phyloP scores from a whole-genome alignment of 345 rosid genomes.

The Euclidium syriacum region DNA sequence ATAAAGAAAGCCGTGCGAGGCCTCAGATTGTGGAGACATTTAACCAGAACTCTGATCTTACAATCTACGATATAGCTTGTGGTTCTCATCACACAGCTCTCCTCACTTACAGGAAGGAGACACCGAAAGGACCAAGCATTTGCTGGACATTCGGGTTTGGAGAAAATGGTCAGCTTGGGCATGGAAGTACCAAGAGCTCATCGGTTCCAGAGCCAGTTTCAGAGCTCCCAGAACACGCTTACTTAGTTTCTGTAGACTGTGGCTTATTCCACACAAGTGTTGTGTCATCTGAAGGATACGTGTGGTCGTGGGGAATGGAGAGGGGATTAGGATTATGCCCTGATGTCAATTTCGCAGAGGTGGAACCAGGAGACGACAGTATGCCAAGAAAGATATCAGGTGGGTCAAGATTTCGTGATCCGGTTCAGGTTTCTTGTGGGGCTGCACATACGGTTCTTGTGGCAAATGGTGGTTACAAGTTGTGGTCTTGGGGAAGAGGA shows the following conservation, averaged over 20 bases:
- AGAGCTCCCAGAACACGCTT: constrained; percentile 47
- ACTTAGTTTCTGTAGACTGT: constrained; percentile 70
- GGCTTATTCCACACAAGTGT: constrained; percentile 89
- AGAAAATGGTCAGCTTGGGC: constrained; percentile 87
- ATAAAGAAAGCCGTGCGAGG: constrained; percentile 45
- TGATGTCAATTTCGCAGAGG: constrained; percentile 49
- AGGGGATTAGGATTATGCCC: constrained; percentile 90
- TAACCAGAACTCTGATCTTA: constrained; percentile 45
- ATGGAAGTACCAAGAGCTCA: constrained; percentile 62
- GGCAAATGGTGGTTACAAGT: constrained; percentile 59
- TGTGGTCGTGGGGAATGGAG: constrained; percentile 98
- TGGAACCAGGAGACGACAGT: constrained; percentile 77
- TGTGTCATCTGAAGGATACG: constrained; percentile 72
- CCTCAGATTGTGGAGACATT: constrained; percentile 61
- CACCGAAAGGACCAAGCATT: constrained; percentile 42
- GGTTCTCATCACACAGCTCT: constrained; percentile 89
- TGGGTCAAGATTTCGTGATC: constrained; percentile 49
- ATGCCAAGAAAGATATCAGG: constrained; percentile 45
- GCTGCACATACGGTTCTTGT: constrained; percentile 89
- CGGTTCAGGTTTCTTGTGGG: constrained; percentile 70
- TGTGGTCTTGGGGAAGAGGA: constrained; percentile 98
- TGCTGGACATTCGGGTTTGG: constrained; percentile 96
- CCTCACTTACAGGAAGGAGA: constrained; percentile 52
- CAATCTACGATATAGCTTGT: constrained; percentile 68
- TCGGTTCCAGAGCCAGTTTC: constrained; percentile 59